These are phyloP conservation scores for Plasmodium reichenowi DNA, from an alignment of 169 alveolate species.

Conservation along the genomic window DNA sequence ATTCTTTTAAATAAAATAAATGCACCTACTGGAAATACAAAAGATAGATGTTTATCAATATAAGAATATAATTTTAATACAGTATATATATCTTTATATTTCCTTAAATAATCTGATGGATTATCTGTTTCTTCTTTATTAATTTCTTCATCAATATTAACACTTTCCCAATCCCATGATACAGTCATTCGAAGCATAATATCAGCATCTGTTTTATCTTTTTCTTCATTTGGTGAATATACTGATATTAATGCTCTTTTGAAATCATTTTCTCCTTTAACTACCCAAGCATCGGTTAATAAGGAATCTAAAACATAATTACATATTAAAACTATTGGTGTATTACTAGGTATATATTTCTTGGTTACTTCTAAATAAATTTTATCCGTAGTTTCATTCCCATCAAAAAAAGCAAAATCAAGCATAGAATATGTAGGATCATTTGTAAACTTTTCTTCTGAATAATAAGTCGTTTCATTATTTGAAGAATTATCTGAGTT, in stretches of 20 bases:
- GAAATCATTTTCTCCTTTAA: conserved; percentile 77
- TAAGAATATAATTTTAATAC: conserved; percentile 80
- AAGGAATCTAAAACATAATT: conserved; percentile 89
- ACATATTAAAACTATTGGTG: conserved; percentile 84
- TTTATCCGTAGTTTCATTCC: conserved; percentile 81
- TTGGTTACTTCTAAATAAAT: conserved; percentile 76
- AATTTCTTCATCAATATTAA: conserved; percentile 66
- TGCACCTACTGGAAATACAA: conserved; percentile 88
- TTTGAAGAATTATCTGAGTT: conserved; percentile 31
- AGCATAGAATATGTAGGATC: conserved; percentile 79
- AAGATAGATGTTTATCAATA: conserved; percentile 81
- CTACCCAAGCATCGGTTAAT: conserved; percentile 87
- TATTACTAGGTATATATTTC: conserved; percentile 78
- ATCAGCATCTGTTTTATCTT: conserved; percentile 89
- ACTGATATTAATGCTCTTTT: conserved; percentile 85
- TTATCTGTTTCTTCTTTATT: conserved; percentile 29
- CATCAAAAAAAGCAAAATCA: conserved; percentile 88
- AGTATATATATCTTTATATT: conserved; percentile 74
- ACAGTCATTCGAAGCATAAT: conserved; percentile 91
- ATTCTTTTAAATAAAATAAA: conserved; percentile 82
- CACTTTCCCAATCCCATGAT: conserved; percentile 84
- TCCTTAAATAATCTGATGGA: conserved; percentile 75
- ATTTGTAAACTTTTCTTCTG: conserved; percentile 39
- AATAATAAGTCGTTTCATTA: conserved; percentile 26
- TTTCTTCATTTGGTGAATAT: conserved; percentile 88